Evolutionary conservation across 2,329 filamentous ascomycete genomes (phyloP).

Genomic region (Colletotrichum shisoi): DNA sequence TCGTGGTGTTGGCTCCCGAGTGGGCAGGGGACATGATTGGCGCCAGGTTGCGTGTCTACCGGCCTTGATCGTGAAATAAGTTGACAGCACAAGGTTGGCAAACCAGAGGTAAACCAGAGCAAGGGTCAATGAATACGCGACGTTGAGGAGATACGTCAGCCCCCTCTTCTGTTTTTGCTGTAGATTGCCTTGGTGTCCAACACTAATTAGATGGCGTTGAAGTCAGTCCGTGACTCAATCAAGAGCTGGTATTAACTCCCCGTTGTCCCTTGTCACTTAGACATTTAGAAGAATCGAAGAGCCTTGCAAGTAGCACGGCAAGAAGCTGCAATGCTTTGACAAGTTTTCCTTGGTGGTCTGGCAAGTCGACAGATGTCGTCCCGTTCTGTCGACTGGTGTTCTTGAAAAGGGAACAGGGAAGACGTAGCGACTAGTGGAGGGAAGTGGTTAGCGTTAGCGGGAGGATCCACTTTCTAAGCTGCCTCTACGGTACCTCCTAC

Average conservation of each 20-base stretch:
- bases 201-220: too few relatives aligned
- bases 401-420: background rate
- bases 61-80: slow-evolving; percentile 34
- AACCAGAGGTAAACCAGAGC: slow-evolving; percentile 7
- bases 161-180: background rate
- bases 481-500: background rate
- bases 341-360: background rate
- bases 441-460: slow-evolving; percentile 6
- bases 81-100: slow-evolving; percentile 24
- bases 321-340: background rate
- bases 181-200: background rate
- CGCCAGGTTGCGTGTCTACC: slow-evolving; percentile 36
- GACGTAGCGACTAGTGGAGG: background rate
- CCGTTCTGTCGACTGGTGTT: background rate
- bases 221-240: background rate
- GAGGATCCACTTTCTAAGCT: background rate
- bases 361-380: background rate
- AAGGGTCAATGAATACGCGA: slow-evolving; percentile 23
- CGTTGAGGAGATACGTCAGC: slow-evolving; percentile 2
- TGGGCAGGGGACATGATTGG: slow-evolving; percentile 28
- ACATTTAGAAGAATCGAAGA: background rate
- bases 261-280: background rate
- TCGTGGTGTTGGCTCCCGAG: slow-evolving; percentile 21
- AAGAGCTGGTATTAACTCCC: background rate
- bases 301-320: background rate